phyloP scores from a whole-genome alignment of 2,329 filamentous ascomycete genomes.

The Trichoderma koningii region DNA sequence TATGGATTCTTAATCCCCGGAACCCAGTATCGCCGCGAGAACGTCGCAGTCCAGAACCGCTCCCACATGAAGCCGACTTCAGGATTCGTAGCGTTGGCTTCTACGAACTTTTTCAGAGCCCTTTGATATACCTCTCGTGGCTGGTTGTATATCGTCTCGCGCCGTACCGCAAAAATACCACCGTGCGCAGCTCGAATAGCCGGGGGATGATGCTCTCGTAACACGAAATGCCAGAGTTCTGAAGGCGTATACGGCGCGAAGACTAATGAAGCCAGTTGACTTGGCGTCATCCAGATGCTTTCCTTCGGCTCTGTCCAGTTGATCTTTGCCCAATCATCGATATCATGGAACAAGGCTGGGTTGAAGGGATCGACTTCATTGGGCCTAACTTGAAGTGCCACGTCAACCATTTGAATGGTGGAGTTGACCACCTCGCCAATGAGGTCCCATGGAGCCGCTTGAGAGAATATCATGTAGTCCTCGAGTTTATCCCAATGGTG shows the following conservation, averaged over 20 bases:
- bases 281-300: slow-evolving; percentile 22
- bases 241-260: slow-evolving; percentile 16
- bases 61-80: slow-evolving; percentile 26
- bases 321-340: slow-evolving; percentile 18
- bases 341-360: slow-evolving; percentile 9
- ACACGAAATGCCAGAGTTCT: slow-evolving; percentile 14
- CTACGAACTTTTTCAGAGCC: slow-evolving; percentile 11
- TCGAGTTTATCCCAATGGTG: slow-evolving; percentile 16
- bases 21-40: slow-evolving; percentile 22
- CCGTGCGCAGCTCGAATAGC: slow-evolving; percentile 16
- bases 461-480: slow-evolving; percentile 23
- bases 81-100: slow-evolving; percentile 17
- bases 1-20: neutral
- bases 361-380: slow-evolving; percentile 18
- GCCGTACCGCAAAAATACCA: slow-evolving; percentile 18
- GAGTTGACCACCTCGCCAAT: slow-evolving; percentile 18
- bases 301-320: slow-evolving; percentile 24
- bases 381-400: neutral
- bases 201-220: slow-evolving; percentile 7
- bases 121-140: slow-evolving; percentile 18
- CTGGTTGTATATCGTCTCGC: slow-evolving; percentile 22
- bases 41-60: slow-evolving; percentile 21
- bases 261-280: neutral
- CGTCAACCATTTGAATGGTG: slow-evolving; percentile 12
- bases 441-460: slow-evolving; percentile 17